Evolutionary conservation across 768 basidiomycete genomes (phyloP), one percentile per base, ranked within the genome.

Genomic region (Rubroboletus satanas): DNA sequence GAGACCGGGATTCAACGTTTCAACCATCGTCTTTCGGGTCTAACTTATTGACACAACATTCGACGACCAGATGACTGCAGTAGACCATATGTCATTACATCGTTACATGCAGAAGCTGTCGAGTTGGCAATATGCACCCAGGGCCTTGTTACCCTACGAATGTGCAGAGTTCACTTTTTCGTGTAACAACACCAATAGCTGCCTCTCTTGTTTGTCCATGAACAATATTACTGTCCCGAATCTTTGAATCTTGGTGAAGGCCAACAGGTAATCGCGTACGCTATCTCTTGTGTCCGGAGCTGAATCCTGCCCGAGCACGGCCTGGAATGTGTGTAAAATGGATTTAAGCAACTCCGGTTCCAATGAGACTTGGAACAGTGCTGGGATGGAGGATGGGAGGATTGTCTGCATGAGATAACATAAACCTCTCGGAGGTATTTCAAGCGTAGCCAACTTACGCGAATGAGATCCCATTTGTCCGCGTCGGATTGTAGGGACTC

Each of bases 281-380:
- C 62, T 26, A 57, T 64, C 36, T 55, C 55, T 59, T 45, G 45
- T 45, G 18, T 44, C 47, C 17, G 51, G 28, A 43, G 53, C 17
- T 3, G 66, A 37, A 48, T 62, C 51, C 26, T 57, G 62, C 29
- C 57, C 42, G 53, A 59, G 52, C 76, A 66, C 11, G 69, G 63
- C 62, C 8, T 64, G 66, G 58, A 90, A 81, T 3, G 77, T 78
- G 29, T 75, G 71, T 26, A 91, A 66, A 21, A 91, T 74, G 1
- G 82, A 80, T 3, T 75, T 74, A 17, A 93, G 77, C 28, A 88
- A 62, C 1, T 75, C 62, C 0, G 90, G 80, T 42, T 92, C 90
- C 32, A 93, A 75, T 0, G 88, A 88, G 0, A 76, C 81, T 61
- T 85, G 78, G 71, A 88, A 90, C 37, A 93, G 68, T 2, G 74